Base-by-base conservation (phyloP, 345 rosid genomes). In the Aquilaria sinensis region DNA sequence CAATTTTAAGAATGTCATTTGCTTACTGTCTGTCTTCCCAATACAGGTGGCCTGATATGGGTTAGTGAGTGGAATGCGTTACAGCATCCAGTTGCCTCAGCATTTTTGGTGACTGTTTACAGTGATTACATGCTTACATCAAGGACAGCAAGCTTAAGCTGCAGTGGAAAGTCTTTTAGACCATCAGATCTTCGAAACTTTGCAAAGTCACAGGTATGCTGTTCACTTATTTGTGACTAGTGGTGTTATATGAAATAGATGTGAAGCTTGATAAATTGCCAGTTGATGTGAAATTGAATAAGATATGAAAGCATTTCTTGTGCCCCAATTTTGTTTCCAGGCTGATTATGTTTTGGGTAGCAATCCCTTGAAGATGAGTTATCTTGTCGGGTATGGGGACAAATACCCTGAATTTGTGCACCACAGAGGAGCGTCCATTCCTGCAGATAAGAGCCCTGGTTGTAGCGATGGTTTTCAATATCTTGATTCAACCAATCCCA, bases 341-440 rank as follows among this genome's bases (percentile, higher is more conserved):
- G 99, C 92, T 71, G 88, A 95, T 87, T 95, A 94, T 78, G 87
- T 89, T 47, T 59, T 94, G 70, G 97, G 99, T 16, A 67, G 80
- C 37, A 95, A 95, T 65, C 96, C 97, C 5, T 31, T 79, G 77
- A 81, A 81, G 61, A 83, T 72, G 89, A 95, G 99, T 76, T 95
- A 70, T 55, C 87, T 94, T 34, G 96, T 95, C 14, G 99, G 99
- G 29, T 89, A 91, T 11, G 96, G 99, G 16, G 86, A 91, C 32
- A 85, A 87, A 47, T 95, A 77, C 69, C 99, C 97, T 30, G 63
- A 81, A 64, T 78, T 66, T 47, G 85, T 91, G 66, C 99, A 95
- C 82, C 99, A 95, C 46, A 84, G 99, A 70, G 99, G 99, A 56
- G 96, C 99, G 69, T 91, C 99, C 4, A 91, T 95, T 47, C 99